Conservation (phyloP, 2,329 filamentous ascomycete genomes). For the Cladosporium velox region DNA sequence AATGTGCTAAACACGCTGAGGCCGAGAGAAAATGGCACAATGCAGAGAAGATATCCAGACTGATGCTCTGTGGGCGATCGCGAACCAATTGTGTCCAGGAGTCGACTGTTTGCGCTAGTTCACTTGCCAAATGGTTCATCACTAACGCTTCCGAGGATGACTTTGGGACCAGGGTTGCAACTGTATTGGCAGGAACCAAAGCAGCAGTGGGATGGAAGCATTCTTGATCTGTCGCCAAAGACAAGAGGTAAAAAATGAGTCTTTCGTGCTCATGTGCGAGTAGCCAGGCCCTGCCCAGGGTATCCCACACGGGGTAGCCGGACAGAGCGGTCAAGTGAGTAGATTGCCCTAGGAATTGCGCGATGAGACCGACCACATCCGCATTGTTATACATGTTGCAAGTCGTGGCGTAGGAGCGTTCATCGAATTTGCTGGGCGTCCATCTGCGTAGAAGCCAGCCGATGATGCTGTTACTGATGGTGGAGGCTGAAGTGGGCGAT, state of each 20-base stretch:
- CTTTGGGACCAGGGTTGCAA: neutral
- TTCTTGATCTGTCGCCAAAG: conserved; percentile 28
- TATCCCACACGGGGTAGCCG: conserved; percentile 42
- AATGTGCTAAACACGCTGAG: conserved; percentile 32
- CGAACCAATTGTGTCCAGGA: conserved; percentile 22
- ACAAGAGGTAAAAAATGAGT: conserved; percentile 54
- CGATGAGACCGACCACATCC: conserved; percentile 69
- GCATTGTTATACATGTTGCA: conserved; percentile 64
- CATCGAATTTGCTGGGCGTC: conserved; percentile 65
- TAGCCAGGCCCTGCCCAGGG: conserved; percentile 48
- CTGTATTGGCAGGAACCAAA: neutral
- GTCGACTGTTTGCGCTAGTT: conserved; percentile 25
- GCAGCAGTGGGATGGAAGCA: neutral
- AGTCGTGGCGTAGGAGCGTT: conserved; percentile 66
- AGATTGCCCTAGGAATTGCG: conserved; percentile 64
- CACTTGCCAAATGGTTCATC: conserved; percentile 28
- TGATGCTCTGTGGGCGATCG: conserved; percentile 19
- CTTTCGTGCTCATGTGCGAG: conserved; percentile 42
- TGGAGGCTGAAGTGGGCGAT: conserved; percentile 67
- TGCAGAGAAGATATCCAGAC: conserved; percentile 16
- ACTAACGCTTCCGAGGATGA: conserved; percentile 26
- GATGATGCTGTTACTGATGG: conserved; percentile 70
- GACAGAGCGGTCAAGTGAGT: conserved; percentile 26
- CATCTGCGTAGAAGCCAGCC: conserved; percentile 82
- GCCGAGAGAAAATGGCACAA: conserved; percentile 21